Base-by-base conservation (phyloP, 495 filamentous ascomycete genomes). In the Hyphodiscus hymeniophilus region DNA sequence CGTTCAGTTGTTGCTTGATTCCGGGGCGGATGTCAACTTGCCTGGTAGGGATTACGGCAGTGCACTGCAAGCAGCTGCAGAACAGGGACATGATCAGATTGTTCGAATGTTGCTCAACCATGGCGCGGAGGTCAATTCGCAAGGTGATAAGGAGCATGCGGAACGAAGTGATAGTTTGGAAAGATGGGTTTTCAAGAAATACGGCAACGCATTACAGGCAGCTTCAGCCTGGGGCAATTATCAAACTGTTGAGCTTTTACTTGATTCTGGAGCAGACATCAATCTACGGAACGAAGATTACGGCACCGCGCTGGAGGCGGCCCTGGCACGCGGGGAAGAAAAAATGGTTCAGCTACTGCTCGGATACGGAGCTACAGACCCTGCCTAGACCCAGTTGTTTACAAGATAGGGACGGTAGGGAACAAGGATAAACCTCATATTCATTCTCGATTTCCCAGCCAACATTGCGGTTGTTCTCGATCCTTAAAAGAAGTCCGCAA, bases 241-340 rank as follows among this genome's bases (percentile, higher is more conserved):
- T n/a, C n/a, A n/a, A n/a, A n/a, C 53, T 20, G 41, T 58, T 4
- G 42, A 42, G 12, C 36, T 49, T n/a, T 46, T 63, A 3, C 22
- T 61, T 0, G 47, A 45, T 7, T 38, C 46, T 24, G 60, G 60
- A 16, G 57, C 61, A 11, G 33, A 56, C 41, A 32, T 63, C 8
- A 42, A 57, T 12, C 34, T 35, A 11, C 8, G 40, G 18, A 40
- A 31, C 21, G 3, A 2, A 1, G 26, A 20, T 2, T 34, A 35
- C 8, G 20, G 28, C 21, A 40, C 45, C 7, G 45, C 45, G 31
- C 21, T 48, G 16, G 34, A 48, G n/a, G 39, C 34, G 35, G 45
- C 45, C 26, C 22, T 17, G 39, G 22, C 2, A 6, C 10, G 2
- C 3, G 17, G 18, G 18, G 4, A 48, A 3, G 28, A 12, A 11